Evolutionary conservation across 306 rosid genomes (phyloP).

Genomic region (Arachis hypogaea): DNA sequence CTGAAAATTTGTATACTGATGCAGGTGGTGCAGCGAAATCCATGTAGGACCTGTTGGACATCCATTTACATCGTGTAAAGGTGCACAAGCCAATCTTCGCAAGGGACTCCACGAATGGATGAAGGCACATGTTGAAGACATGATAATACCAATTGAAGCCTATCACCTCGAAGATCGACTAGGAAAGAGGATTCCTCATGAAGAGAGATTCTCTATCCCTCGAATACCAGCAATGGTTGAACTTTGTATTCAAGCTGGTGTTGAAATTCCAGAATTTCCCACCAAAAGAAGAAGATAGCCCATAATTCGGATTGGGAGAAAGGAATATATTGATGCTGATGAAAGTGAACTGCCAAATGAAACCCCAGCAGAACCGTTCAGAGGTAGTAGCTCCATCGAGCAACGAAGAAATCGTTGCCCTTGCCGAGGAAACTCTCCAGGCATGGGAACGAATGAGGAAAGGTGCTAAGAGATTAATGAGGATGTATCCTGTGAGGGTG

Average conservation of each 20-base stretch:
- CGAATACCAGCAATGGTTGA: conserved; percentile 89
- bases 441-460: conserved; percentile 86
- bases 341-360: conserved; percentile 86
- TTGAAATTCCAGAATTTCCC: conserved; percentile 69
- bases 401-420: conserved; percentile 50
- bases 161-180: conserved; percentile 87
- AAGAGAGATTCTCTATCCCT: conserved; percentile 73
- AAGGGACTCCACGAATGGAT: conserved; percentile 84
- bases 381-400: conserved; percentile 53
- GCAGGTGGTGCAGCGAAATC: conserved; percentile 92
- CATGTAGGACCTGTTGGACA: conserved; percentile 94
- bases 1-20: conserved; percentile 33
- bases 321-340: conserved; percentile 87
- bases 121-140: conserved; percentile 69
- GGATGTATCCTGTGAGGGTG: conserved; percentile 81
- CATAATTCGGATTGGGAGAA: conserved; percentile 70
- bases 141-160: conserved; percentile 76
- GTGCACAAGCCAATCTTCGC: conserved; percentile 60
- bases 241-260: conserved; percentile 95
- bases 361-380: conserved; percentile 49
- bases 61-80: conserved; percentile 92
- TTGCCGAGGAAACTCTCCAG: conserved; percentile 78
- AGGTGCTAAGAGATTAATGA: conserved; percentile 76
- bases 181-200: conserved; percentile 76
- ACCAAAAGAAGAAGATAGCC: conserved; percentile 92